Base-by-base conservation (phyloP, 805 yeast species). In the Candida glaebosa region DNA sequence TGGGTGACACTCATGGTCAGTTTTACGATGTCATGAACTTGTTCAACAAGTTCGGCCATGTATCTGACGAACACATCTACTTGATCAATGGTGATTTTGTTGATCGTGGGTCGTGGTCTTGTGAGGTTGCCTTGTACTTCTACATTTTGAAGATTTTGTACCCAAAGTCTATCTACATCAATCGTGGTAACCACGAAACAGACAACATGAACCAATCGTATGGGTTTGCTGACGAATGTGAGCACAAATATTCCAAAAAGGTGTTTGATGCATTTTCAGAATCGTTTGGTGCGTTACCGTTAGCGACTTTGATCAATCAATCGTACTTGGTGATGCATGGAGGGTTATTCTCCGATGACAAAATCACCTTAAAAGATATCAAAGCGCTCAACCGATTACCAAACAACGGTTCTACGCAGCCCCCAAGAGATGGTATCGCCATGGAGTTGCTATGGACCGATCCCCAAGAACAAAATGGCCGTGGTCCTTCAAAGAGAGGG, bases 401-500 rank as follows among this genome's bases (percentile, higher is more conserved):
- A 6, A 49, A 56, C 33, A 59, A 65, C 2, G 73, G 73, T 1
- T 60, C 69, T 15, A 71, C 79, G 17, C 96, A 87, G 63, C 98
- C 98, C 18, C 91, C 95, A 34, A 78, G 83, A 52, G 87, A 85
- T 39, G 98, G 98, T 6, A 71, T 88, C 26, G 95, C 91, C 62
- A 93, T 91, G 97, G 99, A 93, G 57, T 72, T 93, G 57, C 70
- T 93, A 46, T 93, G 99, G 99, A 87, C 97, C 0, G 99, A 93
- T 63, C 99, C 99, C 1, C 97, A 89, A 61, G 69, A 71, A 0
- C 71, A 67, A 10, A 66, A 76, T 15, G 99, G 98, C 5, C 76
- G 95, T 26, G 79, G 88, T 1, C 87, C 93, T 4, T 85, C 95
- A 17, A 89, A 89, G 63, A 79, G 99, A 60, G 99, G 99, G 33